Evolutionary conservation across 495 filamentous ascomycete genomes (phyloP).

Genomic region (Staphylotrichum longicolle): DNA sequence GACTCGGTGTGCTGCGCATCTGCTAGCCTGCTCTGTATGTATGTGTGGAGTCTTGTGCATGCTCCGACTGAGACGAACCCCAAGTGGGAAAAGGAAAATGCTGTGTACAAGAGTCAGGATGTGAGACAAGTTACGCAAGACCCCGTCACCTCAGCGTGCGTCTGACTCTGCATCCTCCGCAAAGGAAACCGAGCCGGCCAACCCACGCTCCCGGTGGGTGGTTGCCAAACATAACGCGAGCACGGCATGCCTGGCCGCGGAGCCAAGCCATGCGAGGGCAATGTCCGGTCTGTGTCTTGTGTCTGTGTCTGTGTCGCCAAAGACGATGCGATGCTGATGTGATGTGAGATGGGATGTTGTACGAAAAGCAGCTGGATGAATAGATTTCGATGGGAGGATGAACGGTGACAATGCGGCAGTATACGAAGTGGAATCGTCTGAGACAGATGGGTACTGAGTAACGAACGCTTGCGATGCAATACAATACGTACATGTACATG

Average conservation of each 20-base stretch:
- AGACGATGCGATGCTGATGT: slow-evolving; percentile 1
- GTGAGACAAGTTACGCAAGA: no score
- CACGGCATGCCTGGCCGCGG: neutral
- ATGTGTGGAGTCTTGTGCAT: neutral
- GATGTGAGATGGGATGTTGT: slow-evolving; percentile 9
- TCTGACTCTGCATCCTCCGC: no score
- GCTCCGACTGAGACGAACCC: no score
- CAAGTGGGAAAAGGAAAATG: neutral
- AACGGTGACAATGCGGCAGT: no score
- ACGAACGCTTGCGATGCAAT: neutral
- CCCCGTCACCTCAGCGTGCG: no score
- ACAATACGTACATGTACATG: neutral
- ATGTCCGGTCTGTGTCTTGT: neutral
- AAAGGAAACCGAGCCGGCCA: no score
- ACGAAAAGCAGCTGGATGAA: neutral
- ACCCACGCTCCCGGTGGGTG: no score
- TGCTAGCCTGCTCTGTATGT: no score
- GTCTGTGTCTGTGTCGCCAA: neutral
- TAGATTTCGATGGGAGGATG: neutral
- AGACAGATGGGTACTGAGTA: neutral
- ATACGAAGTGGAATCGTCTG: neutral
- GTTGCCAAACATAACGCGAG: no score
- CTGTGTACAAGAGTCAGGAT: neutral
- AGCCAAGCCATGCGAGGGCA: slow-evolving; percentile 1
- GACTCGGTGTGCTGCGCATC: neutral